Evolutionary conservation across 768 basidiomycete genomes (phyloP), one percentile per base, ranked within the genome.

Genomic region (Mycena alexandri): DNA sequence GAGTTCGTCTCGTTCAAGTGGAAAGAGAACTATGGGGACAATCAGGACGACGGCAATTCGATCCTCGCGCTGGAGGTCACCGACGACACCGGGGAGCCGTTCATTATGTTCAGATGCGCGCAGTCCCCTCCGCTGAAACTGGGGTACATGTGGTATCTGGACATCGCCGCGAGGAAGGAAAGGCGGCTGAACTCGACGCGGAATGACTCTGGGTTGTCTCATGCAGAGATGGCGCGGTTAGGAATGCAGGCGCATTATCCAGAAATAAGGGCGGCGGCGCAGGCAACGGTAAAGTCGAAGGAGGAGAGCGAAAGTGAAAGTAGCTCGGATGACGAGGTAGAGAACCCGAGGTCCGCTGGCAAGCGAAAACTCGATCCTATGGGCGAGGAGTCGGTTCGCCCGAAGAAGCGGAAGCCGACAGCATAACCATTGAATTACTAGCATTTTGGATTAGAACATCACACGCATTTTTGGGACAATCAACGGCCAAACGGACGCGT

Each of bases 91-190:
- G 63, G 63, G 1, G 62, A 61, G 16, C 70, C 70, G 47, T 68
- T 71, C 25, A 55, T 71, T 21, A 68, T 68, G 59, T 71, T 71
- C 60, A 48, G 70, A 41, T 71, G 47, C 36, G 70, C 63, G 11
- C 10, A 10, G 62, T 64, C 63, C 11, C 65, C 69, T 43, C 41
- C 44, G n/a, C 48, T 21, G 29, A 14, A n/a, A 24, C 11, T 22
- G 21, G 70, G 63, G 14, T 43, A 65, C 21, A 56, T 47, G 46
- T 68, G 61, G 70, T 71, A 61, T 52, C 42, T 68, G 19, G 70
- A 71, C n/a, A 53, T 67, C 19, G 70, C 70, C 11, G 70, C 66
- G 29, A 71, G 68, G 58, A 71, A 71, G 60, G 66, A 67, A 43
- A 55, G 63, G 42, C 38, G 48, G 11, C 34, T 33, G 54, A 56